These are phyloP conservation scores for Dendrothele bispora DNA, from an alignment of 768 basidiomycete species.

Conservation along the genomic window DNA sequence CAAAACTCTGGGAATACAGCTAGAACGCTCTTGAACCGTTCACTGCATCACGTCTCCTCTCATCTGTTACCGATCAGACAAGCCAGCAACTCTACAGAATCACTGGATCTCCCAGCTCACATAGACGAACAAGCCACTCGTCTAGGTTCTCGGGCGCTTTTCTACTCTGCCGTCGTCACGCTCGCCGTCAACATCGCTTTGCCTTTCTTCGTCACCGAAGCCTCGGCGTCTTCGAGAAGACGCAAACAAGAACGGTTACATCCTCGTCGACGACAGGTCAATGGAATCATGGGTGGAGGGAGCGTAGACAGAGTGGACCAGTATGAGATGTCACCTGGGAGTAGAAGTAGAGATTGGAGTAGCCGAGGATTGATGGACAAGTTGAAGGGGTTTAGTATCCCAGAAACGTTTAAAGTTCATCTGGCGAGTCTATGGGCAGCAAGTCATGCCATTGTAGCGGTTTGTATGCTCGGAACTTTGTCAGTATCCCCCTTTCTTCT, in stretches of 20 bases:
- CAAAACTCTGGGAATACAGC: neutral
- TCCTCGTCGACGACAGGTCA: neutral
- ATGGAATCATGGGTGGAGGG: neutral
- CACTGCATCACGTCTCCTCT: neutral
- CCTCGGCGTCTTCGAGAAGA: slow-evolving; percentile 12
- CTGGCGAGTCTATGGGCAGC: slow-evolving; percentile 76
- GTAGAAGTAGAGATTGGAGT: neutral
- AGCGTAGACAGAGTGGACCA: too few relatives aligned
- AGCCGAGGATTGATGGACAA: slow-evolving; percentile 10
- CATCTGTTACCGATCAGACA: neutral
- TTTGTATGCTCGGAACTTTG: slow-evolving; percentile 83
- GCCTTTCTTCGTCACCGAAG: slow-evolving; percentile 59
- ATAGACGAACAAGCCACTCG: slow-evolving; percentile 74
- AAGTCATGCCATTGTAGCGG: slow-evolving; percentile 71
- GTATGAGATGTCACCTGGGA: too few relatives aligned
- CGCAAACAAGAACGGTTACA: neutral
- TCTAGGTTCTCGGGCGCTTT: slow-evolving; percentile 80
- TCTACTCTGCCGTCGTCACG: slow-evolving; percentile 71
- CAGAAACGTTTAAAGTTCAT: slow-evolving; percentile 53
- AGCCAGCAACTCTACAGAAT: neutral
- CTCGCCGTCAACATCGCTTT: slow-evolving; percentile 67
- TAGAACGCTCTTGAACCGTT: neutral
- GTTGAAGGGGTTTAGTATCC: slow-evolving; percentile 28
- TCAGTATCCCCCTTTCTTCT: slow-evolving; percentile 39
- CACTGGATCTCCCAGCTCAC: neutral